A percentile compares a stretch with the other conserved stretches of the same genome.
These are phyloP conservation scores for Neurospora terricola DNA, from an alignment of 495 filamentous ascomycete species.

Conservation along the genomic window DNA sequence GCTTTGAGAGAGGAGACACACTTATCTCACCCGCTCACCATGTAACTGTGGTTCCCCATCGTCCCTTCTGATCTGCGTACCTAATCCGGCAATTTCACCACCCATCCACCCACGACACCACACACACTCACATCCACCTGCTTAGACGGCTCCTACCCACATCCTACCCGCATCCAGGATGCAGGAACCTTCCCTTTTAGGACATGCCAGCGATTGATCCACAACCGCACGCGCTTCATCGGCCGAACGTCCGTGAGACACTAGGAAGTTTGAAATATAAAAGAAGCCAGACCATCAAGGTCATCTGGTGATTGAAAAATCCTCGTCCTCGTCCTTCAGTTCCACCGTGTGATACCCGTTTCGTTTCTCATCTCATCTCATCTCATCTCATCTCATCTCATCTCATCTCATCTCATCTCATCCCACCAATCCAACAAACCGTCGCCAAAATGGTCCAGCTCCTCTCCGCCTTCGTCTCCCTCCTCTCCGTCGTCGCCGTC, in stretches of 20 bases:
- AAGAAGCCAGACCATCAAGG: not conserved
- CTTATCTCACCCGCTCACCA: not conserved
- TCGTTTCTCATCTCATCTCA: not conserved
- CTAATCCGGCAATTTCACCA: not conserved
- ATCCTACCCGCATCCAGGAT: not conserved
- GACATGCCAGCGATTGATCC: not conserved
- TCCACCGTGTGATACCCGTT: not conserved
- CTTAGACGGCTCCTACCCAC: not conserved
- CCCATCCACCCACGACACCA: not conserved
- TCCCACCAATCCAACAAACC: not conserved
- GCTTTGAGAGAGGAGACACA: not conserved
- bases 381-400: not conserved
- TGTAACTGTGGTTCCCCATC: not conserved
- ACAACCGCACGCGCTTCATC: not conserved
- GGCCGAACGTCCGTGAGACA: not conserved
- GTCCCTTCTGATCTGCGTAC: not conserved
- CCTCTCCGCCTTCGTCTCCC: not conserved
- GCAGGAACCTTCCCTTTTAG: not conserved
- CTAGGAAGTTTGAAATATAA: not conserved
- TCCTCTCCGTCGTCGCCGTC: constrained; percentile 22
- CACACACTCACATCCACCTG: not conserved
- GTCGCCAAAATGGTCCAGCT: not conserved
- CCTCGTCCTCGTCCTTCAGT: not conserved
- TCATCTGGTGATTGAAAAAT: not conserved
- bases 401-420: not conserved